Percentiles rank a stretch among this genome's conserved stretches.
These are phyloP conservation scores for Phytophthora uliginosa DNA, from an alignment of 352 stramenopile genomes.

Conservation along the genomic window DNA sequence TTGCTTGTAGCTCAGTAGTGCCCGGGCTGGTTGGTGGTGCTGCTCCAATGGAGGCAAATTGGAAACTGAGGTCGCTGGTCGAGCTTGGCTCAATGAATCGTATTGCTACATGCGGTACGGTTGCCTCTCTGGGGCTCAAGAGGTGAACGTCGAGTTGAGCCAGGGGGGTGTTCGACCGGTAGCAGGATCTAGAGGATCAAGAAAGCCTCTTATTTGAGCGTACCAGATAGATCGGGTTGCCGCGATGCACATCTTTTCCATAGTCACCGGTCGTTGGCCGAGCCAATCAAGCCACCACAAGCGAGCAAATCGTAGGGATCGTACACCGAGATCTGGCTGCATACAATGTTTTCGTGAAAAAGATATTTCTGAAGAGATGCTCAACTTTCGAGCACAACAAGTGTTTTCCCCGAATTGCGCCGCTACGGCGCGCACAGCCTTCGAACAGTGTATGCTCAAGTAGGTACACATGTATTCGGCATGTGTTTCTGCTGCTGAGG, in stretches of 20 bases:
- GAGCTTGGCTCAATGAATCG: not conserved
- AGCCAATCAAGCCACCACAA: not conserved
- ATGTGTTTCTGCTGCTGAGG: too few relatives aligned
- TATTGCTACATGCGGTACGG: not conserved
- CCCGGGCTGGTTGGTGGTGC: not conserved
- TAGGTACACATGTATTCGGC: not conserved
- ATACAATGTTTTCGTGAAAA: not conserved
- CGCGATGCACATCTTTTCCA: not conserved
- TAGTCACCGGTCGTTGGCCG: not conserved
- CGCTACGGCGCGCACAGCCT: not conserved
- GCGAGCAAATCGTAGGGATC: not conserved
- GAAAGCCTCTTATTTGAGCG: not conserved
- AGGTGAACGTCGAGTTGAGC: slow-evolving; percentile 12
- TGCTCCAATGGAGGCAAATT: slow-evolving; percentile 20
- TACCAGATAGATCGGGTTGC: not conserved
- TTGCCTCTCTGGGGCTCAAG: not conserved
- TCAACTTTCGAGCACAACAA: slow-evolving; percentile 19
- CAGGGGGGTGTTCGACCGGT: slow-evolving; percentile 21
- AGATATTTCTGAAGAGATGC: not conserved
- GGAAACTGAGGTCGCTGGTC: slow-evolving; percentile 23
- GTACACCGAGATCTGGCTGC: too few relatives aligned
- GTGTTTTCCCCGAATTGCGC: slow-evolving; percentile 29
- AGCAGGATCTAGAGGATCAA: not conserved
- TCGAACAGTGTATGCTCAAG: not conserved
- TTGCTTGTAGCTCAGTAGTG: slow-evolving; percentile 11